Conservation (phyloP, 495 filamentous ascomycete species). For the Immersiella caudata region DNA sequence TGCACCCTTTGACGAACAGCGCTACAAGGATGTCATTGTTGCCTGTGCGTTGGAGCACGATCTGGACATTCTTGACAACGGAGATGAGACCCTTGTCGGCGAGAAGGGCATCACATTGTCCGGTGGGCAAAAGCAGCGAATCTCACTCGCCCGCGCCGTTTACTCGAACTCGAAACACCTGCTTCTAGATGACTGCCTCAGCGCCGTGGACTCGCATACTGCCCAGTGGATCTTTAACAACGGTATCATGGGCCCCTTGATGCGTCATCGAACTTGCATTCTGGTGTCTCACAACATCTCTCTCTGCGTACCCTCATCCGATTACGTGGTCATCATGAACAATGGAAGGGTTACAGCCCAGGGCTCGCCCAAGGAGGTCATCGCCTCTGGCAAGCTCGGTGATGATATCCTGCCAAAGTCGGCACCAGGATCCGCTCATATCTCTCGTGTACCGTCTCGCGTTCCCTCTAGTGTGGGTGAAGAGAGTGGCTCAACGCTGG, state of each 20-base stretch:
- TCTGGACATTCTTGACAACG: conserved; percentile 86
- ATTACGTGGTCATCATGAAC: conserved; percentile 80
- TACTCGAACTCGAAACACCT: conserved; percentile 92
- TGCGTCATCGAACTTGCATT: conserved; percentile 87
- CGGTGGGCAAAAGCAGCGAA: conserved; percentile 96
- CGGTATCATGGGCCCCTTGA: conserved; percentile 86
- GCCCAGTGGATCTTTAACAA: conserved; percentile 98
- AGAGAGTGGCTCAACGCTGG: conserved; percentile 50
- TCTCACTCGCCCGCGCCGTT: conserved; percentile 89
- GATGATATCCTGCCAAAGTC: conserved; percentile 73
- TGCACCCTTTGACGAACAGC: conserved; percentile 74
- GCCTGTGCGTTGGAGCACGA: conserved; percentile 95
- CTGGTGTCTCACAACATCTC: conserved; percentile 95
- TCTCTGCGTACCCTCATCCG: conserved; percentile 75
- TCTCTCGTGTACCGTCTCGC: conserved; percentile 71
- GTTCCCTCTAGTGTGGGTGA: conserved; percentile 69
- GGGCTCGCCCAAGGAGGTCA: conserved; percentile 74
- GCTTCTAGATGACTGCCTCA: conserved; percentile 92
- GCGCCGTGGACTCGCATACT: conserved; percentile 98
- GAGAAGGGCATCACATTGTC: conserved; percentile 98
- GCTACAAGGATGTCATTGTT: conserved; percentile 85
- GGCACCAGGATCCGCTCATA: conserved; percentile 62
- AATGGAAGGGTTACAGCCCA: conserved; percentile 82
- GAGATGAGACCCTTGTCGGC: conserved; percentile 92
- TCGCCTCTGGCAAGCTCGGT: conserved; percentile 80